Conservation (phyloP, 371 early-diverging fungal species). For the Mucor piriformis region DNA sequence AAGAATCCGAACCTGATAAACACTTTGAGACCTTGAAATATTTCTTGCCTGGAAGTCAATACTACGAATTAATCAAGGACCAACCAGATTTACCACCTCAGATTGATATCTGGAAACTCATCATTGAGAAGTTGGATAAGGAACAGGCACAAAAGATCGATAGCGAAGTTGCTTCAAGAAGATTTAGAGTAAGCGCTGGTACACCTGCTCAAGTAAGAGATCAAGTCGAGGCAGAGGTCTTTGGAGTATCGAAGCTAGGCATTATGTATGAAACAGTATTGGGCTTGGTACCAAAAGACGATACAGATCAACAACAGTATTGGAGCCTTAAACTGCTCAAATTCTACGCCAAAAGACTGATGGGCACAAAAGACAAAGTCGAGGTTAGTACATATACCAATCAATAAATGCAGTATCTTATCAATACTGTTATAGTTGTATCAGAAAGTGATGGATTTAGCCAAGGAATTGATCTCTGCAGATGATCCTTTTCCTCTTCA, state of each 20-base stretch:
- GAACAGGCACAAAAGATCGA: conserved; percentile 63
- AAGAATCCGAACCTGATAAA: conserved; percentile 41
- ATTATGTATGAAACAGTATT: conserved; percentile 46
- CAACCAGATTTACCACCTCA: conserved; percentile 46
- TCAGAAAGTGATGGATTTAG: conserved; percentile 38
- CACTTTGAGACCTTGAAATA: conserved; percentile 56
- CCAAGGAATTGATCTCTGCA: conserved; percentile 35
- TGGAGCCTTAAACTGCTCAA: conserved; percentile 35
- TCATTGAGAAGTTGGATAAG: conserved; percentile 59
- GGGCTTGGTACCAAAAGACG: conserved; percentile 25
- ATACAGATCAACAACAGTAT: conserved; percentile 9
- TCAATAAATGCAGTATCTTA: neutral
- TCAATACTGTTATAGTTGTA: conserved; percentile 28
- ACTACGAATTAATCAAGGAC: conserved; percentile 51
- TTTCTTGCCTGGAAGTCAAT: conserved; percentile 54
- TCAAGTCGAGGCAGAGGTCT: conserved; percentile 64
- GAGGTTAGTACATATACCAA: conserved; percentile 17
- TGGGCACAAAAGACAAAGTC: conserved; percentile 27
- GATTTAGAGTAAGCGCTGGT: conserved; percentile 73
- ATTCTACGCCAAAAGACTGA: conserved; percentile 33
- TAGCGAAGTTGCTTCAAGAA: conserved; percentile 67
- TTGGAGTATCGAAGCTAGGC: conserved; percentile 58
- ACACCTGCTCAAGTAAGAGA: conserved; percentile 58
- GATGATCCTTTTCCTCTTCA: conserved; percentile 53
- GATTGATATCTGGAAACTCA: conserved; percentile 55